Conservation (phyloP, 768 basidiomycete genomes). For the Termitomyces eurrhizus region DNA sequence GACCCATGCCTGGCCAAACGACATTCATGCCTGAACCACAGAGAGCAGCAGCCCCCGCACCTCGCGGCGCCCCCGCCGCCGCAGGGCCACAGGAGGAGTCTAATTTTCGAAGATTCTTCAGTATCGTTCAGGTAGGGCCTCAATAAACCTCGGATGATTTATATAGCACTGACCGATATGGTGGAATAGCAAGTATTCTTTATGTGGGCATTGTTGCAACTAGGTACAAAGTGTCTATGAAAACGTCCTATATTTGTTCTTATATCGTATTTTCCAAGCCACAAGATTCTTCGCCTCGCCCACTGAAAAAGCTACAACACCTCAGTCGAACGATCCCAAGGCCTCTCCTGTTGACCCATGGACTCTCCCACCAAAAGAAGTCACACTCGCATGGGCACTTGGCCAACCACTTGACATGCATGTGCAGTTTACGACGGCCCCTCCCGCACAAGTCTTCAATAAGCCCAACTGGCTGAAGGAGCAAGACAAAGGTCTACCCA, state of each 20-base stretch:
- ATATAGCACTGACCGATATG: background rate
- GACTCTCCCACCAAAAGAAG: conserved; percentile 51
- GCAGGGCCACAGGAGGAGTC: conserved; percentile 16
- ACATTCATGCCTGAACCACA: conserved; percentile 18
- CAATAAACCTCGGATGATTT: background rate
- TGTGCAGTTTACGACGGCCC: conserved; percentile 68
- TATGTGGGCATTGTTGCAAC: conserved; percentile 61
- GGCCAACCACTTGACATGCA: conserved; percentile 65
- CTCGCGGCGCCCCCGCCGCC: conserved; percentile 3
- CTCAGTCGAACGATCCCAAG: conserved; percentile 13
- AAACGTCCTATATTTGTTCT: background rate
- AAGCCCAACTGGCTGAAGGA: conserved; percentile 42
- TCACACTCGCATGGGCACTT: conserved; percentile 54
- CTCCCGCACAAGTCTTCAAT: conserved; percentile 55
- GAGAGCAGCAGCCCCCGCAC: conserved; percentile 13
- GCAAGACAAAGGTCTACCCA: conserved; percentile 51
- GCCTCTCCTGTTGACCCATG: conserved; percentile 40
- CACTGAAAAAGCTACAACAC: background rate
- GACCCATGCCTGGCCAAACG: background rate
- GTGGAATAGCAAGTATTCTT: conserved; percentile 60
- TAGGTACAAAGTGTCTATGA: conserved; percentile 35
- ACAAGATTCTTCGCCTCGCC: conserved; percentile 23
- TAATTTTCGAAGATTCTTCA: conserved; percentile 14
- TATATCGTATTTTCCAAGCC: conserved; percentile 14
- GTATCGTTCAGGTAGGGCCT: conserved; percentile 23